Conservation (phyloP, 116 monocot genomes). For the Papilionanthe hybrid region DNA sequence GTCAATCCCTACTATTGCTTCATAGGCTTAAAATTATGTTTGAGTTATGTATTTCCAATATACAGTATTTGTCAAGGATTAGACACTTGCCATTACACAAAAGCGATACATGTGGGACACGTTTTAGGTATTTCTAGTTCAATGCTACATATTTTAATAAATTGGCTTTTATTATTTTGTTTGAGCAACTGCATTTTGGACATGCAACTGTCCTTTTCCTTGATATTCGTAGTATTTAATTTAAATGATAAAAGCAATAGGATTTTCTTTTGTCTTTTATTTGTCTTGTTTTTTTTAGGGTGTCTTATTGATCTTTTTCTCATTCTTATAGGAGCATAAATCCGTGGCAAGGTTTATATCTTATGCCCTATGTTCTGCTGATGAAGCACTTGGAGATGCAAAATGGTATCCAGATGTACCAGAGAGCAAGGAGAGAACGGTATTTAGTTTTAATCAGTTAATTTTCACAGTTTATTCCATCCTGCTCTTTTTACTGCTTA, state of each 20-base stretch:
- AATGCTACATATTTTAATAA: not conserved
- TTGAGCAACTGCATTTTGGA: not conserved
- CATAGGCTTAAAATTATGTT: no score
- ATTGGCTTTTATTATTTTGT: not conserved
- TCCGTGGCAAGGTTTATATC: slow-evolving; percentile 84
- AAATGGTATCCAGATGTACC: slow-evolving; percentile 70
- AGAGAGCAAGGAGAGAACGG: slow-evolving; percentile 79
- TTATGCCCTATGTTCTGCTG: slow-evolving; percentile 83
- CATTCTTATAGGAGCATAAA: slow-evolving; percentile 53
- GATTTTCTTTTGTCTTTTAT: not conserved
- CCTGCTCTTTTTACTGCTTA: not conserved
- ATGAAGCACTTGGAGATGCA: slow-evolving; percentile 95
- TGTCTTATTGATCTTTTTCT: slow-evolving; percentile 3
- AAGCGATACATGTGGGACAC: no score
- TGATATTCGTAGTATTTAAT: not conserved
- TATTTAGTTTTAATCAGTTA: slow-evolving; percentile 19
- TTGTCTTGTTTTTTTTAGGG: not conserved
- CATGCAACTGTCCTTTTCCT: not conserved
- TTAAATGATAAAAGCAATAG: not conserved
- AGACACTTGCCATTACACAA: no score
- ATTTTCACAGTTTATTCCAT: not conserved
- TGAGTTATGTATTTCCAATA: no score
- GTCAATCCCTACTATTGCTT: no score
- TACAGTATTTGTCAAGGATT: no score
- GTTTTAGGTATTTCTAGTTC: not conserved